These are phyloP conservation scores for Amanita molliuscula DNA, from an alignment of 768 basidiomycete species.

Conservation along the genomic window DNA sequence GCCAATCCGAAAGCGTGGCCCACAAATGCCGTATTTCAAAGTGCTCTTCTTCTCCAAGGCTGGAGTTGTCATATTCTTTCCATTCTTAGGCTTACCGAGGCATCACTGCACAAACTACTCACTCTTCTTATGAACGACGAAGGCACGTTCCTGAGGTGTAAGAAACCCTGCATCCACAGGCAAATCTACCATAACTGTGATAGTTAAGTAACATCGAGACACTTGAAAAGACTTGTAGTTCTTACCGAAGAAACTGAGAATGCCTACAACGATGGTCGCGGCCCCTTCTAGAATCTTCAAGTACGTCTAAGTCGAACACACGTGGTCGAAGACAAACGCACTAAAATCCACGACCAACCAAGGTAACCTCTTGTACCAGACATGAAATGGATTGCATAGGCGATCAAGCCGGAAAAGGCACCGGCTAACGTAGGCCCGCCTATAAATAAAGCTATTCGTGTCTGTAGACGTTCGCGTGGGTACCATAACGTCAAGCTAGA, in stretches of 20 bases:
- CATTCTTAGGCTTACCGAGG: not conserved
- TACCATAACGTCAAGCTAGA: conserved; percentile 55
- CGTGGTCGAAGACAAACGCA: conserved; percentile 17
- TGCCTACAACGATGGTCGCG: conserved; percentile 45
- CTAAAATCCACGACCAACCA: conserved; percentile 67
- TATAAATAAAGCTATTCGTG: conserved; percentile 54
- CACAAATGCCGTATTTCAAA: conserved; percentile 41
- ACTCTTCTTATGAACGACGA: conserved; percentile 49
- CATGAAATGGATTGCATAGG: conserved; percentile 48
- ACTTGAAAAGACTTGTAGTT: not conserved
- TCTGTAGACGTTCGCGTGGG: conserved; percentile 48
- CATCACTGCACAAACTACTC: conserved; percentile 4
- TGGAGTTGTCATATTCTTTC: conserved; percentile 43
- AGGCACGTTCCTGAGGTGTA: conserved; percentile 50
- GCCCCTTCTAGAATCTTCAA: conserved; percentile 54
- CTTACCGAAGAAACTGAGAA: conserved; percentile 40
- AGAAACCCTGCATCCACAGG: conserved; percentile 50
- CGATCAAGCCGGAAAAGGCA: conserved; percentile 52
- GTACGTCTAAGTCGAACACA: not conserved
- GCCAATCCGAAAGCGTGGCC: conserved; percentile 54
- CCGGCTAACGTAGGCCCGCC: conserved; percentile 59
- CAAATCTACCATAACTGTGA: conserved; percentile 52
- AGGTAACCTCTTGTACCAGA: conserved; percentile 31
- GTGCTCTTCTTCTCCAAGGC: conserved; percentile 54
- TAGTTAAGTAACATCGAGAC: not conserved